Base-by-base conservation (phyloP, 1,284 basidiomycete genomes). In the Ganoderma multipileum region DNA sequence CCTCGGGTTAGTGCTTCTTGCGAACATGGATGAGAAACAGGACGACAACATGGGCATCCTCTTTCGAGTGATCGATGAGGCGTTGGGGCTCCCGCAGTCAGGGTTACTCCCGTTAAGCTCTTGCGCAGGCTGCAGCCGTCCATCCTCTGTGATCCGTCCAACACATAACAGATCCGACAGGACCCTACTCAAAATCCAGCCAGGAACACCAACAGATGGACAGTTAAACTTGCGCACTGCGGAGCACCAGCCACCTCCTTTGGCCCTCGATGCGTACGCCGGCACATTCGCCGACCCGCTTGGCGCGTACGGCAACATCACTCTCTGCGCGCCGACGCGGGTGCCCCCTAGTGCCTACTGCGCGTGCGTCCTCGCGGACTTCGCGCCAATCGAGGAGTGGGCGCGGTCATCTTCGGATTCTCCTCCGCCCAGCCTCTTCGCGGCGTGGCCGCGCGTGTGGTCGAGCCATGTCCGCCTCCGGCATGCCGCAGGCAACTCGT, bases 21-120 rank as follows among this genome's bases (percentile, higher is more conserved):
- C 81, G 6, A 86, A 87, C 67, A 74, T 73, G n/a, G 83, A 85
- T 61, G 80, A 75, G 12, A 79, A 78, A 58, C 80, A 80, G 1
- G 50, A 65, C 6, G 75, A 72, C 12, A 74, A 83, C 23, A 59
- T 78, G 4, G 77, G 80, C 42, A 73, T 76, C 44, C 62, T 71
- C 0, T 70, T 66, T 26, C 63, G 66, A 16, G 41, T 75, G 61
- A 44, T 75, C 18, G 70, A 76, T 41, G 69, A 75, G 18, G 67
- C 72, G 1, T 61, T 76, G 7, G 75, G 61, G 0, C 60, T 71
- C 9, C 65, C 64, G 38, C 55, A 58, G 33, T 33, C 52, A 20
- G 28, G 30, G 52, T 30, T 33, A 12, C 11, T 23, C 47, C 23
- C 47, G 11, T 26, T 50, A 26, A 26, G 23, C 23, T 50, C 47